Base-by-base conservation (phyloP, 1,284 basidiomycete species). In the Ustanciosporium gigantosporum region DNA sequence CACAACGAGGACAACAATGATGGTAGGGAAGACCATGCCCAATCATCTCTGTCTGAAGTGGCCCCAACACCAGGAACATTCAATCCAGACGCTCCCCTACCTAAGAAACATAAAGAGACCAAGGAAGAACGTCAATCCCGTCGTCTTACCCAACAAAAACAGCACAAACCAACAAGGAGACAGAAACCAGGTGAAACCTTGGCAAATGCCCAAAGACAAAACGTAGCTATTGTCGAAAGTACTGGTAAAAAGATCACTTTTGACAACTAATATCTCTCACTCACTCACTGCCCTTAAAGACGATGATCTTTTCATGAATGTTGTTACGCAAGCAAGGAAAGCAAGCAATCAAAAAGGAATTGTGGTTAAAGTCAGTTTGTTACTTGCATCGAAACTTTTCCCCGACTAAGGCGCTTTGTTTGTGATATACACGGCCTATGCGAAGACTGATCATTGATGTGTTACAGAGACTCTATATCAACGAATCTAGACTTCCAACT, bases 151-250 rank as follows among this genome's bases (percentile, higher is more conserved):
- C 21, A 15, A 35, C 7, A n/a, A 25, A 52, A 20, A 41, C n/a
- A n/a, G n/a, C 39, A 1, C 31, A 24, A 13, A 20, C n/a, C 9
- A 46, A n/a, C n/a, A n/a, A 25, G 79, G 46, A 83, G 91, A 44
- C 83, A 87, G 6, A 87, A 84, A 76, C 92, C 93, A 20, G 93
- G 93, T 46, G 93, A 91, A 4, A 91, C 91, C 4, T 83, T 96
- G 19, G 91, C 92, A 0, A 84, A 85, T 51, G 93, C 94, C 16
- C 87, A 88, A 76, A 84, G 93, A 44, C 89, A 90, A 78, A 88
- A 86, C 51, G 86, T 86, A 16, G 89, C 87, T 1, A 94, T 97
- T 69, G 83, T 95, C 5, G 86, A 87, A 23, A 81, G 83, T 59
- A 82, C 84, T 68, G 90, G 90, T n/a, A 85, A 85, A 77, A 95